phyloP scores from a whole-genome alignment of 2,329 filamentous ascomycete species.

The Xylariaceae sp. region DNA sequence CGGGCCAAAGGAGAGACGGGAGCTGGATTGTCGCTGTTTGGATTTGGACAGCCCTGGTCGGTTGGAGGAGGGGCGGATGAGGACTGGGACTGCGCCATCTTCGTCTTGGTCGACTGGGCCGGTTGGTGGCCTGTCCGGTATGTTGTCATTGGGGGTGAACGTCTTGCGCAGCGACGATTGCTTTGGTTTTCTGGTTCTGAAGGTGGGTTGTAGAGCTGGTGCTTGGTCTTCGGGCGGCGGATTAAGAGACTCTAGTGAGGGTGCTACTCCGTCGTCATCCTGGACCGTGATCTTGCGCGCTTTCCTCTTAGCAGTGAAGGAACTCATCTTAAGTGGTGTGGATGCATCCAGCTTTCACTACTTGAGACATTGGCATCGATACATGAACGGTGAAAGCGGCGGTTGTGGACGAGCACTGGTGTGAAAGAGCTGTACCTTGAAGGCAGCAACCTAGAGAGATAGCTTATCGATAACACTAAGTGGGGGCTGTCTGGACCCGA shows the following conservation, averaged over 20 bases:
- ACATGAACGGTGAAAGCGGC: too few species aligned
- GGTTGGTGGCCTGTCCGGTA: constrained; percentile 18
- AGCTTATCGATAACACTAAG: too few species aligned
- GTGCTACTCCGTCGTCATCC: constrained; percentile 57
- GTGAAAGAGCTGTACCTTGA: too few species aligned
- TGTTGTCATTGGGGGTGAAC: constrained; percentile 46
- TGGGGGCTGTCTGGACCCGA: too few species aligned
- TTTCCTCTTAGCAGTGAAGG: constrained; percentile 61
- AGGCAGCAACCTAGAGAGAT: too few species aligned
- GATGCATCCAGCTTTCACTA: too few species aligned
- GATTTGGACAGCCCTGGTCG: constrained; percentile 52
- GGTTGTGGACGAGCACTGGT: too few species aligned
- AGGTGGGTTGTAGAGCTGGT: constrained; percentile 36
- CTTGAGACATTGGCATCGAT: too few species aligned
- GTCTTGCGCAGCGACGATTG: constrained; percentile 59
- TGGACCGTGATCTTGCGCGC: constrained; percentile 72
- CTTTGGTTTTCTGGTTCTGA: constrained; percentile 50
- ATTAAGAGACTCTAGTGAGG: constrained; percentile 23
- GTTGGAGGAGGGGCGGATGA: constrained; percentile 45
- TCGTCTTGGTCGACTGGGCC: constrained; percentile 39
- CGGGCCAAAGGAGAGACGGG: constrained; percentile 75
- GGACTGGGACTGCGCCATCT: constrained; percentile 45
- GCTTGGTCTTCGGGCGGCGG: constrained; percentile 32
- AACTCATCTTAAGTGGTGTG: constrained; percentile 42
- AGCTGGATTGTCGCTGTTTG: constrained; percentile 63